Evolutionary conservation across 805 yeast species (phyloP), one percentile per base, ranked within the genome.

Genomic region (Cyberlindnera mississippiensis): DNA sequence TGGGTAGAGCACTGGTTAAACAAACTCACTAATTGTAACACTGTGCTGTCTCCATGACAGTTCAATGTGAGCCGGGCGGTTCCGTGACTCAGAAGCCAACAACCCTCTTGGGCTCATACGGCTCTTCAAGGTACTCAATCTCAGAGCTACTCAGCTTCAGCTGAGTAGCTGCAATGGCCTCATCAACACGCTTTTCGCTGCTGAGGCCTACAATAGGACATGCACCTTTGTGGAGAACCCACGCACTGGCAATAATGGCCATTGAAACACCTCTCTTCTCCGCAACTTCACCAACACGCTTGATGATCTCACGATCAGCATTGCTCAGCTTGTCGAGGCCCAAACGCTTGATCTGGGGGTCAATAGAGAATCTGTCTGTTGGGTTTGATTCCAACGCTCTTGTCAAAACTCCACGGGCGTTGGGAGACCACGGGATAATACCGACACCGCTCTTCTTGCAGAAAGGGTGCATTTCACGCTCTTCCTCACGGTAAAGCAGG

Each of bases 341-440:
- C 3, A 36, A 37, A 2, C 18, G n/a, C 16, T 16, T 38, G 35
- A 45, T 35, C 18, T 35, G 37, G 11, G 50, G 47, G 39, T 47
- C 52, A 4, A 20, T 9, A 9, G 29, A 5, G 12, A 38, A 12
- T 12, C 28, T 29, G 19, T 17, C 19, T 33, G 46, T 42, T 4
- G 42, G 40, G 6, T 59, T 40, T 7, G 22, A 16, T 6, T 24
- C 47, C 2, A 45, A 34, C 0, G 82, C 77, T 44, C 80, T 66
- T 1, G 82, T 67, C 33, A 80, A 63, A 3, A 73, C 28, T 3
- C 85, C 85, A 44, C 75, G 62, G 4, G 78, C 79, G 41, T 68
- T 59, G 22, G 83, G 83, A 8, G 80, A 72, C 77, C 78, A 80
- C 6, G 84, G 84, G 40, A 77, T 71, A 12, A 77, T 37, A 1